Evolutionary conservation across 371 early-diverging fungal species (phyloP).

Genomic region (Apophysomyces ossiformis): DNA sequence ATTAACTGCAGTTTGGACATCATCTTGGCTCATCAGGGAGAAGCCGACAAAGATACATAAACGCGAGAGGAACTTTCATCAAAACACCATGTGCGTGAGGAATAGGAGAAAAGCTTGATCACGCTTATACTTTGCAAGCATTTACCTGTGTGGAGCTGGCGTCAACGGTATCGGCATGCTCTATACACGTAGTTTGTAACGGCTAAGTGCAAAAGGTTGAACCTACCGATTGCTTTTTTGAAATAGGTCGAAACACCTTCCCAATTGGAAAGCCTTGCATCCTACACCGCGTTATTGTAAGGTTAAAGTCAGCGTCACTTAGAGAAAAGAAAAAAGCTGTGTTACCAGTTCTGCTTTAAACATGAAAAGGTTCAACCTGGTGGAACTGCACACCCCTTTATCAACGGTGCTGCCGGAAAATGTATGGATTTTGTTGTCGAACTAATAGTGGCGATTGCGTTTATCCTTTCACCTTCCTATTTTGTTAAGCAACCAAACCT

Average conservation of each 20-base stretch:
- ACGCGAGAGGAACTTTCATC: background rate
- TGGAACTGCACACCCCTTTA: background rate
- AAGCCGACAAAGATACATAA: background rate
- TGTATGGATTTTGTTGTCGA: background rate
- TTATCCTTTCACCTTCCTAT: background rate
- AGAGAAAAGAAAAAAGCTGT: background rate
- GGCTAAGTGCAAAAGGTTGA: background rate
- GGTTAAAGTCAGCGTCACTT: background rate
- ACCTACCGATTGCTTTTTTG: background rate
- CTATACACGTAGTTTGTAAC: background rate
- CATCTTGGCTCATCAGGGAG: background rate
- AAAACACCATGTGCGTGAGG: background rate
- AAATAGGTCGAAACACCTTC: background rate
- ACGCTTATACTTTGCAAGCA: slow-evolving; percentile 63
- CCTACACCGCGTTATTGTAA: background rate
- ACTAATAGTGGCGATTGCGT: background rate
- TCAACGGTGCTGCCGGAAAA: background rate
- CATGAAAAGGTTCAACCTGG: background rate
- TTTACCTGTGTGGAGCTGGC: slow-evolving; percentile 84
- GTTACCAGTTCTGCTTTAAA: background rate
- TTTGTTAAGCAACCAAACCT: background rate
- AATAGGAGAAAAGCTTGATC: too few relatives aligned
- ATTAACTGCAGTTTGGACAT: background rate
- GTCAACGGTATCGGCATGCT: slow-evolving; percentile 19
- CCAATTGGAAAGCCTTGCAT: background rate